These are phyloP conservation scores for Prunella vulgaris DNA, from an alignment of 257 asterid genomes.

Conservation along the genomic window DNA sequence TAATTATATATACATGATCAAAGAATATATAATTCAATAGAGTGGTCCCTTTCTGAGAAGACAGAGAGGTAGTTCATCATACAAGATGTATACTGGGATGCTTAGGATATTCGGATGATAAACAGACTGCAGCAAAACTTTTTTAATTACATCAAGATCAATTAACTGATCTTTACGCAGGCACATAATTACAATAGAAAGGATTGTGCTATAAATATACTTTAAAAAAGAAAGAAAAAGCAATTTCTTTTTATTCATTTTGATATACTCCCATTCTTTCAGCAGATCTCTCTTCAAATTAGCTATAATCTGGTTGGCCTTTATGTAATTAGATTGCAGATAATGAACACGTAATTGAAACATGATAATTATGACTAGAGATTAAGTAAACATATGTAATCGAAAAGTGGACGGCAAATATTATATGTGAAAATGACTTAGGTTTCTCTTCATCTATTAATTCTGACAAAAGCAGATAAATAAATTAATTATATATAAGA, in stretches of 20 bases:
- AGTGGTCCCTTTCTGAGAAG: background rate
- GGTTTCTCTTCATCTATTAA: background rate
- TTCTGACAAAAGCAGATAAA: background rate
- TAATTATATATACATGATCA: background rate
- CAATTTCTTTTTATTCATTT: background rate
- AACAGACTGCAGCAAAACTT: background rate
- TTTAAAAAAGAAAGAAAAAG: background rate
- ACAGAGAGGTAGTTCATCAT: background rate
- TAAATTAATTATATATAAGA: background rate
- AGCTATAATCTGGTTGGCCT: background rate
- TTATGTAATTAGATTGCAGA: background rate
- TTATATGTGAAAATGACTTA: background rate
- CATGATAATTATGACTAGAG: background rate
- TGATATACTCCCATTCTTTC: background rate
- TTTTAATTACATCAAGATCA: background rate
- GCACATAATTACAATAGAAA: background rate
- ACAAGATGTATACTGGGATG: background rate
- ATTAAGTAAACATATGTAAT: background rate
- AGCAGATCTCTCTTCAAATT: background rate
- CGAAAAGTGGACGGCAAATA: background rate
- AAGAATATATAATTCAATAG: background rate
- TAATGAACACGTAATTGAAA: background rate
- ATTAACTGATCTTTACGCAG: background rate
- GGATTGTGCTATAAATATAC: constrained; percentile 6
- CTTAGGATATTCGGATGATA: background rate